A percentile compares a stretch with the other conserved stretches of the same genome.
Conservation (phyloP, 1,139 yeast genomes). For the Taphrina flavorubra region DNA sequence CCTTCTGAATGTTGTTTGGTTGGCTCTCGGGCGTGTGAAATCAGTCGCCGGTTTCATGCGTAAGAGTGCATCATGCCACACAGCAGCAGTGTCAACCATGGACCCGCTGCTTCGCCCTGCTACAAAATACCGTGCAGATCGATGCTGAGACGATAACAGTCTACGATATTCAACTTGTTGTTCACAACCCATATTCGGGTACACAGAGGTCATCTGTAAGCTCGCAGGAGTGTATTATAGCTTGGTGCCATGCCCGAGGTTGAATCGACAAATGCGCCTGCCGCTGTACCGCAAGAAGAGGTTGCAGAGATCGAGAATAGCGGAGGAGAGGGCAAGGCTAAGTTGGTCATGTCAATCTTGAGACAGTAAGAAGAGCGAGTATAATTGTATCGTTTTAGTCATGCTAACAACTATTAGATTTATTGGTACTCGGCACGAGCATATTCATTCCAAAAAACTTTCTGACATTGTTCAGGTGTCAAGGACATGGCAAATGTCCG, state of each 20-base stretch:
- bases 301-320: slow-evolving; percentile 14
- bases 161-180: too few relatives aligned
- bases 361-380: slow-evolving; percentile 28
- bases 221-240: neutral
- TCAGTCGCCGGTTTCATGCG: neutral
- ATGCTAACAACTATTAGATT: slow-evolving; percentile 10
- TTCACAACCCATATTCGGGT: too few relatives aligned
- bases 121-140: neutral
- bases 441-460: neutral
- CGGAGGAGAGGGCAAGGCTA: slow-evolving; percentile 33
- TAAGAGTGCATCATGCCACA: slow-evolving; percentile 9
- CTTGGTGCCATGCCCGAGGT: slow-evolving; percentile 21
- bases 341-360: slow-evolving; percentile 36
- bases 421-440: slow-evolving; percentile 12
- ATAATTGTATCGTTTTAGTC: neutral
- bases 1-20: neutral
- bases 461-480: slow-evolving; percentile 26
- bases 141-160: neutral
- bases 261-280: slow-evolving; percentile 10
- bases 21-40: neutral
- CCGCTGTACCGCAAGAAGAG: slow-evolving; percentile 2
- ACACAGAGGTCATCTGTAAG: neutral
- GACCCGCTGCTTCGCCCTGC: neutral
- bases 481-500: slow-evolving; percentile 43
- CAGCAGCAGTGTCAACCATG: slow-evolving; percentile 4